Conservation (phyloP, 164 flowering plant genomes). For the Nelumbo lutea region DNA sequence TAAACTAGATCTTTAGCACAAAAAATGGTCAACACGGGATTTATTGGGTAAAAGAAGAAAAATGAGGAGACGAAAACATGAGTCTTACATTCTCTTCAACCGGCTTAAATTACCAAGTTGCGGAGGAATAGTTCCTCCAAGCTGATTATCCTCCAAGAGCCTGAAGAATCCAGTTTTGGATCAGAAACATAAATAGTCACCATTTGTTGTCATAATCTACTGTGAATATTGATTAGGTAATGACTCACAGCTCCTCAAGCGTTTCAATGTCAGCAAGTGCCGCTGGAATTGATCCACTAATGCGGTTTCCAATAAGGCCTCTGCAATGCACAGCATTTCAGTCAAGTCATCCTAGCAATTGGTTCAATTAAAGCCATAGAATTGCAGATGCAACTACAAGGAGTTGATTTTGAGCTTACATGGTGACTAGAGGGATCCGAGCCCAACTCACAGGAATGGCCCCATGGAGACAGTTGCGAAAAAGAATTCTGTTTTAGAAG, state of each 20-base stretch:
- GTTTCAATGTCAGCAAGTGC: slow-evolving; percentile 49
- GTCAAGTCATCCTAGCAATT: not conserved
- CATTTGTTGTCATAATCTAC: no score
- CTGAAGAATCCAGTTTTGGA: slow-evolving; percentile 19
- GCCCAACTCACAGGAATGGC: slow-evolving; percentile 29
- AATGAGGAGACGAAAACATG: not conserved
- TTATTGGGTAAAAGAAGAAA: no score
- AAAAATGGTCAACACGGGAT: no score
- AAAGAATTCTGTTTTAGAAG: slow-evolving; percentile 51
- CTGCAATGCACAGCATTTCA: slow-evolving; percentile 27
- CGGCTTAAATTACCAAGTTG: slow-evolving; percentile 46
- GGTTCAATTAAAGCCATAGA: not conserved
- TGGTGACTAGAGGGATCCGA: slow-evolving; percentile 33
- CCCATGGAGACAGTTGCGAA: slow-evolving; percentile 30
- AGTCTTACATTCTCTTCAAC: slow-evolving; percentile 51
- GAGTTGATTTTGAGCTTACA: slow-evolving; percentile 37
- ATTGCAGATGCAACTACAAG: not conserved
- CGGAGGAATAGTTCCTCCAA: slow-evolving; percentile 23
- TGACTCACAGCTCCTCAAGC: slow-evolving; percentile 51
- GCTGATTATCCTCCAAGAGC: slow-evolving; percentile 31
- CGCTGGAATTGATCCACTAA: slow-evolving; percentile 31
- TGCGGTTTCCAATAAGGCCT: slow-evolving; percentile 15
- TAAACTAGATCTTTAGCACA: no score
- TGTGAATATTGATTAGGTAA: not conserved
- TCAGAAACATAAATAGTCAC: no score